Evolutionary conservation across 2,329 filamentous ascomycete genomes (phyloP).

Genomic region (Alternaria triticina): DNA sequence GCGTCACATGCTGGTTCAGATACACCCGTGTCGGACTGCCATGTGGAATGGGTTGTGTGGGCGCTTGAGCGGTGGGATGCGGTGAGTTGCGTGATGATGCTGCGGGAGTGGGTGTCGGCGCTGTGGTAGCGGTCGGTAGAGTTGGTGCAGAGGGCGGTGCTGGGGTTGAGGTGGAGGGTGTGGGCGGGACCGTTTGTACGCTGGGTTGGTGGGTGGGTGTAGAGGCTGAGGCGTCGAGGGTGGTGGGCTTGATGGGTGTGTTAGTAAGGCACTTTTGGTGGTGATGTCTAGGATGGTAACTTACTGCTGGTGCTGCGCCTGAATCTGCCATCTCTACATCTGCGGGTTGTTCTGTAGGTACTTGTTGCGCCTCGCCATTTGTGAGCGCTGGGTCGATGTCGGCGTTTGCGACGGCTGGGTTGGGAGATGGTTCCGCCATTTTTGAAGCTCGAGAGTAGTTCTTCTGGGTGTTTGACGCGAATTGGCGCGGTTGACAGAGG

Average conservation of each 20-base stretch:
- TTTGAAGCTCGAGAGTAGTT: background rate
- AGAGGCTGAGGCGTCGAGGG: background rate
- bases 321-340: conserved; percentile 44
- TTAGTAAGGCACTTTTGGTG: background rate
- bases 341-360: conserved; percentile 8
- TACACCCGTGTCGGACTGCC: conserved; percentile 57
- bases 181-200: conserved; percentile 17
- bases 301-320: conserved; percentile 13
- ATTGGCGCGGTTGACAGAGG: background rate
- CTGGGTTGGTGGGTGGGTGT: conserved; percentile 7
- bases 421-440: conserved; percentile 7
- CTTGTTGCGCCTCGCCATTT: conserved; percentile 23
- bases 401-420: conserved; percentile 14
- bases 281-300: background rate
- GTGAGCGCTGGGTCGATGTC: conserved; percentile 24
- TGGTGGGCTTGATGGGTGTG: background rate
- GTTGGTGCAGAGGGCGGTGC: conserved; percentile 3
- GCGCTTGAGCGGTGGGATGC: conserved; percentile 39
- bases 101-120: conserved; percentile 20
- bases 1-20: conserved; percentile 58
- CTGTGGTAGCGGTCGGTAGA: background rate
- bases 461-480: background rate
- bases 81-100: conserved; percentile 44
- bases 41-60: conserved; percentile 51
- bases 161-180: conserved; percentile 6